A percentile compares a stretch with the other conserved stretches of the same genome.
These are phyloP conservation scores for Plenodomus lindquistii DNA, from an alignment of 2,329 filamentous ascomycete species.

Conservation along the genomic window DNA sequence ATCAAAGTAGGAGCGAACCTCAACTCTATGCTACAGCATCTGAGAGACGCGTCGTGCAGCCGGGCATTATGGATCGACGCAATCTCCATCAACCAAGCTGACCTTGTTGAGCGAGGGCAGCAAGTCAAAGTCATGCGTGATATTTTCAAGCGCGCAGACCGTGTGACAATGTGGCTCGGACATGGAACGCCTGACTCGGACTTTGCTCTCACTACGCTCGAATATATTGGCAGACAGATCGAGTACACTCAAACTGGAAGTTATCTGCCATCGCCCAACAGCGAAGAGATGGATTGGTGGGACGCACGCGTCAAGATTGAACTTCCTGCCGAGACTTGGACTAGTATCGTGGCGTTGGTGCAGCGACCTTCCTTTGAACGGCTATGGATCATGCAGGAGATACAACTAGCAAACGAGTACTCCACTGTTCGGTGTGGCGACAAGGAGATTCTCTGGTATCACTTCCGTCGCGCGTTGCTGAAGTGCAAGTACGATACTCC, in stretches of 20 bases:
- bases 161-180: neutral
- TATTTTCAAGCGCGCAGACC: neutral
- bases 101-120: neutral
- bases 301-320: neutral
- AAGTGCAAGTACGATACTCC: neutral
- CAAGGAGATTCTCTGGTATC: neutral
- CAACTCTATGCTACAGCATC: neutral
- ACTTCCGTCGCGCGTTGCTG: neutral
- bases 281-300: constrained; percentile 1
- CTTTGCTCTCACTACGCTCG: neutral
- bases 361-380: constrained; percentile 1
- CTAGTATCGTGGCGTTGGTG: neutral
- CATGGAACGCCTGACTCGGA: neutral
- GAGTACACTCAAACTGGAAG: neutral
- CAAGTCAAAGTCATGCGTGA: constrained; percentile 3
- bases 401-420: neutral
- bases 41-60: neutral
- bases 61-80: constrained; percentile 2
- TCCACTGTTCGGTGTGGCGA: neutral
- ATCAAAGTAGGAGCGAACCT: neutral
- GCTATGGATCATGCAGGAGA: constrained; percentile 7
- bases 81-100: constrained; percentile 1
- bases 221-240: neutral
- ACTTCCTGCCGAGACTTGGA: neutral
- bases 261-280: neutral